Evolutionary conservation across 116 monocot species (phyloP), one percentile per base, ranked within the genome.

Genomic region (Trichopus zeylanicus): DNA sequence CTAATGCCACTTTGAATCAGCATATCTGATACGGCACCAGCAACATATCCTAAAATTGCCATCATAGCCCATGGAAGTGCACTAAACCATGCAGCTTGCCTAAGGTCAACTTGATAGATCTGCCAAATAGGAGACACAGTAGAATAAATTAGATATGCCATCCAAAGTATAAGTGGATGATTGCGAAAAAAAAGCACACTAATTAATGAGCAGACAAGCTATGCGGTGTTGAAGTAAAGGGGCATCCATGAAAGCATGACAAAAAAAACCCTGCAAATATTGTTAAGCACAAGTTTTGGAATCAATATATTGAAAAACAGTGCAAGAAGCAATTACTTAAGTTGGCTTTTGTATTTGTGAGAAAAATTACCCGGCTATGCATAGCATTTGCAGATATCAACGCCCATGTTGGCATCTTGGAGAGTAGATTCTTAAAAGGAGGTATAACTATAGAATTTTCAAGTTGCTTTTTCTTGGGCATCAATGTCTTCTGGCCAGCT

Each of bases 211-310:
- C 0, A 0, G 56, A 53, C 16, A 56, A 48, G 52, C 51, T 69
- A 60, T 80, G 88, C 88, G 29, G 73, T 93, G 48, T 93, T 93
- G 64, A 93, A 93, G 66, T 93, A 93, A 19, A 85, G 51, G 20
- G 93, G 93, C 88, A 88, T 88, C 88, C 88, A 88, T 9, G 88
- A 82, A 64, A 93, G 93, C 47, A 88, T 82, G 22, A 93, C 85
- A 67, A 63, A 93, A 93, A 67, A 79, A 88, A 12, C 88, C 92
- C 92, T 93, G 79, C 24, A 79, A 28, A 13, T 20, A 28, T 26
- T 23, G 9, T 24, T 26, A 25, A 13, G 19, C n/a, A n/a, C n/a
- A n/a, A n/a, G n/a, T n/a, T n/a, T n/a, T n/a, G n/a, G n/a, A n/a
- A n/a, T n/a, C n/a, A 6, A 10, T 10, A 35, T 35, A 5, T 35